A percentile compares a stretch with the other conserved stretches of the same genome.
Conservation (phyloP, 495 filamentous ascomycete genomes). For the Penicillium taxi region DNA sequence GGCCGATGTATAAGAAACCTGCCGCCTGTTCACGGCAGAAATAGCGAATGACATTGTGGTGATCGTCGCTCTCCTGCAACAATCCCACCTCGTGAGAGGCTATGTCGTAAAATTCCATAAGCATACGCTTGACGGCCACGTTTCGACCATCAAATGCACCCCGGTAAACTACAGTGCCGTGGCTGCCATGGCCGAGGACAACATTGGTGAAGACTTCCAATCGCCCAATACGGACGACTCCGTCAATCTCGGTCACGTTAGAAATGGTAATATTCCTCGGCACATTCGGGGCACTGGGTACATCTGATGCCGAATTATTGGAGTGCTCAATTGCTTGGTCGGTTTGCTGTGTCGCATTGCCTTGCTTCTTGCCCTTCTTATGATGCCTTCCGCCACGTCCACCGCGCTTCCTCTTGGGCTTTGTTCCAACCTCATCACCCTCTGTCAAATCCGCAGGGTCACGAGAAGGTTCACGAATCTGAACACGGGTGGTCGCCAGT, state of each 20-base stretch:
- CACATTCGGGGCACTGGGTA: slow-evolving; percentile 51
- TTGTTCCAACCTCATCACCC: slow-evolving; percentile 35
- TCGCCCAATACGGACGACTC: slow-evolving; percentile 60
- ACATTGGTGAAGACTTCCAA: slow-evolving; percentile 65
- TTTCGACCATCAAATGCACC: slow-evolving; percentile 85
- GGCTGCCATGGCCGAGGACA: slow-evolving; percentile 71
- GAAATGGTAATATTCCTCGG: slow-evolving; percentile 33
- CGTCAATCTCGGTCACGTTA: slow-evolving; percentile 33
- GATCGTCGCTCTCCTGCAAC: slow-evolving; percentile 87
- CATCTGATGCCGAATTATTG: slow-evolving; percentile 30
- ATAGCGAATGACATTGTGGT: slow-evolving; percentile 94
- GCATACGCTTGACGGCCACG: slow-evolving; percentile 94
- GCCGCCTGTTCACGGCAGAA: slow-evolving; percentile 80
- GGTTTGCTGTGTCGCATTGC: slow-evolving; percentile 31
- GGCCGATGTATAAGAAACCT: slow-evolving; percentile 91
- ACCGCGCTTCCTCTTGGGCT: slow-evolving; percentile 79
- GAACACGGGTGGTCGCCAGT: slow-evolving; percentile 26
- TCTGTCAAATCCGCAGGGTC: slow-evolving; percentile 32
- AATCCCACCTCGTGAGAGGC: slow-evolving; percentile 88
- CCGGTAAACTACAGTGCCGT: slow-evolving; percentile 77
- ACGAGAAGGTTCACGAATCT: slow-evolving; percentile 39
- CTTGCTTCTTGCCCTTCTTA: slow-evolving; percentile 51
- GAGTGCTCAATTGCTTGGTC: slow-evolving; percentile 39
- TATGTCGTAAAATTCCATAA: slow-evolving; percentile 89
- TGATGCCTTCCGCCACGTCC: slow-evolving; percentile 72